Percentiles rank a stretch among this genome's conserved stretches.
phyloP scores from a whole-genome alignment of 2,329 filamentous ascomycete species.

The Waltergamsia citrina region DNA sequence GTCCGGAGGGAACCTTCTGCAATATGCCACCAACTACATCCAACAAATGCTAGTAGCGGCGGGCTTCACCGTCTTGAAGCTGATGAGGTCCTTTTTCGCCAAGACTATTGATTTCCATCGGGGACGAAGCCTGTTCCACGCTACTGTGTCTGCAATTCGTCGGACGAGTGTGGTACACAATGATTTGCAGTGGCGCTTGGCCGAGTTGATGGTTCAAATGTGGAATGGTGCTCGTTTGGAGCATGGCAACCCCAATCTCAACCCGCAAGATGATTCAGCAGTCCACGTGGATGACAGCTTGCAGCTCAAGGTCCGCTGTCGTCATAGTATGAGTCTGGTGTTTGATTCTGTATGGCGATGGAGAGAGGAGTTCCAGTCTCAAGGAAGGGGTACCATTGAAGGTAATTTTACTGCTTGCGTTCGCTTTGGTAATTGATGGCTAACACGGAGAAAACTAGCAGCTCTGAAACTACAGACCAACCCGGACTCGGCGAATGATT shows the following conservation, averaged over 20 bases:
- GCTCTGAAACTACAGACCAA: slow-evolving; percentile 82
- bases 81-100: slow-evolving; percentile 69
- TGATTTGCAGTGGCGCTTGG: slow-evolving; percentile 69
- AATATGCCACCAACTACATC: slow-evolving; percentile 65
- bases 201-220: slow-evolving; percentile 80
- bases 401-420: slow-evolving; percentile 38
- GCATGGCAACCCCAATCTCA: slow-evolving; percentile 32
- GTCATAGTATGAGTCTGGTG: slow-evolving; percentile 77
- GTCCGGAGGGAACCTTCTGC: slow-evolving; percentile 44
- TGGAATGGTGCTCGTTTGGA: slow-evolving; percentile 63
- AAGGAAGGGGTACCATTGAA: slow-evolving; percentile 61
- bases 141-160: slow-evolving; percentile 60
- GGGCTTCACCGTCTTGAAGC: slow-evolving; percentile 67
- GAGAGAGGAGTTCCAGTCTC: slow-evolving; percentile 69
- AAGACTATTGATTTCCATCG: slow-evolving; percentile 60
- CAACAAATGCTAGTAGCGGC: slow-evolving; percentile 81
- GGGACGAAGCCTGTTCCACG: slow-evolving; percentile 60
- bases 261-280: slow-evolving; percentile 37
- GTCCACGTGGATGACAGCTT: slow-evolving; percentile 58
- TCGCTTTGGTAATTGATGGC: slow-evolving; percentile 1
- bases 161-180: slow-evolving; percentile 68
- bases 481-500: slow-evolving; percentile 68
- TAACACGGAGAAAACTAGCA: slow-evolving; percentile 7
- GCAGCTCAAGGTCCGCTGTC: slow-evolving; percentile 72
- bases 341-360: slow-evolving; percentile 82